These are phyloP conservation scores for Kregervanrija pseudodelftensis DNA, from an alignment of 805 yeast genomes.

Conservation along the genomic window DNA sequence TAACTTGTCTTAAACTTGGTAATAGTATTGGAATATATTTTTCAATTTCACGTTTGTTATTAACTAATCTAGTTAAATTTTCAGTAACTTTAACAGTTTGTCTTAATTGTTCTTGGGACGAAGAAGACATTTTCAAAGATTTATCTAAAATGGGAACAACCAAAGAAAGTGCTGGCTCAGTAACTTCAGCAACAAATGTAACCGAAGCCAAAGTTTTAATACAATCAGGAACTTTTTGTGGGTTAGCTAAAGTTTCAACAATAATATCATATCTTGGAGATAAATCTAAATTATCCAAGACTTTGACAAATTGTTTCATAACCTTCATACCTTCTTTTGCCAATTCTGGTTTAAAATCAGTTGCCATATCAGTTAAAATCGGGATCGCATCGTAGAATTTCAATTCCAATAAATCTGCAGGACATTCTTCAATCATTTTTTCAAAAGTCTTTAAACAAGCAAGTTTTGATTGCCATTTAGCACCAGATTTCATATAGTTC, in stretches of 20 bases:
- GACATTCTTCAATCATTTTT: slow-evolving; percentile 67
- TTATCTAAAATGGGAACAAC: slow-evolving; percentile 89
- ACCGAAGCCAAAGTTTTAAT: slow-evolving; percentile 86
- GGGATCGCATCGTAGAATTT: slow-evolving; percentile 78
- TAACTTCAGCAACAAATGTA: slow-evolving; percentile 96
- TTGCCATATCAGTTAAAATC: slow-evolving; percentile 77
- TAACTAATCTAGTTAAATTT: slow-evolving; percentile 90
- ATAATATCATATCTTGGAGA: slow-evolving; percentile 78
- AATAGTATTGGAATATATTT: slow-evolving; percentile 74
- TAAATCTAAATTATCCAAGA: slow-evolving; percentile 88
- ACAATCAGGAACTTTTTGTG: slow-evolving; percentile 80
- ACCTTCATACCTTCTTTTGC: slow-evolving; percentile 77
- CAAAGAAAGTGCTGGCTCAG: slow-evolving; percentile 87
- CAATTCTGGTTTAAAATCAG: slow-evolving; percentile 94
- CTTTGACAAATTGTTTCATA: slow-evolving; percentile 63
- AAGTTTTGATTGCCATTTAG: slow-evolving; percentile 88
- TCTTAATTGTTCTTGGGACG: slow-evolving; percentile 93
- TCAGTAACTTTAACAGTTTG: slow-evolving; percentile 95
- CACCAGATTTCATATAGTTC: slow-evolving; percentile 64
- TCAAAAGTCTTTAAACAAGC: slow-evolving; percentile 74
- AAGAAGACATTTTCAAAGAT: slow-evolving; percentile 78
- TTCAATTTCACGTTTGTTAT: slow-evolving; percentile 88
- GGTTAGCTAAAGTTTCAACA: slow-evolving; percentile 85
- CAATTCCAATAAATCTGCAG: slow-evolving; percentile 78
- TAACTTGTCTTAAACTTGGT: slow-evolving; percentile 90